Evolutionary conservation across 768 basidiomycete genomes (phyloP).

Genomic region (Russula sp.): DNA sequence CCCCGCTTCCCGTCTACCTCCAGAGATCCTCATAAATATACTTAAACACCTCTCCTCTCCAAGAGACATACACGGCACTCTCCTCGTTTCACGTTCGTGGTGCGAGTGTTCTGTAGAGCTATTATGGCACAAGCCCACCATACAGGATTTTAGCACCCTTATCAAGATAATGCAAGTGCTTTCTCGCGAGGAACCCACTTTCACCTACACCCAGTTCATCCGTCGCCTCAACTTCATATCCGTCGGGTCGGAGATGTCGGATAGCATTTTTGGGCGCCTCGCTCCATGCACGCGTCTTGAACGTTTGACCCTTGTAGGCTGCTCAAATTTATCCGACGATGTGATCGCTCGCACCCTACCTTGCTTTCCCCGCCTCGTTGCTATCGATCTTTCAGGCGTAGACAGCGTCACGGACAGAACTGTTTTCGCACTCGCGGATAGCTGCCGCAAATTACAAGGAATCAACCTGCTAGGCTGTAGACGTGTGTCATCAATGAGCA

Average conservation of each 20-base stretch:
- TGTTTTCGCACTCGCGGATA: slow-evolving; percentile 59
- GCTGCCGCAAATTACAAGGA: slow-evolving; percentile 76
- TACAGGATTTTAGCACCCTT: slow-evolving; percentile 62
- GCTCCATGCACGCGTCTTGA: slow-evolving; percentile 74
- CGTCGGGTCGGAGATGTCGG: slow-evolving; percentile 60
- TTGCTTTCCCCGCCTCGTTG: slow-evolving; percentile 67
- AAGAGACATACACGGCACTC: slow-evolving; percentile 62
- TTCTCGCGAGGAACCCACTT: slow-evolving; percentile 56
- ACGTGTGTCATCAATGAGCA: slow-evolving; percentile 66
- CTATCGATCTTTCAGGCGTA: slow-evolving; percentile 79
- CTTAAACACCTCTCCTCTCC: slow-evolving; percentile 73
- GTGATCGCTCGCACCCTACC: slow-evolving; percentile 60
- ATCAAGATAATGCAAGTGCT: slow-evolving; percentile 74
- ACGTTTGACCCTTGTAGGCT: slow-evolving; percentile 81
- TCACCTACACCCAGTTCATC: slow-evolving; percentile 83
- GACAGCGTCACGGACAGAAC: slow-evolving; percentile 60
- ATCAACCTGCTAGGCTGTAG: slow-evolving; percentile 86
- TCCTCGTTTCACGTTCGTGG: slow-evolving; percentile 86
- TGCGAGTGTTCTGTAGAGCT: slow-evolving; percentile 94
- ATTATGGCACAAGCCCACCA: slow-evolving; percentile 85
- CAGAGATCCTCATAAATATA: slow-evolving; percentile 90
- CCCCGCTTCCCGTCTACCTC: slow-evolving; percentile 66
- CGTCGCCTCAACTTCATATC: slow-evolving; percentile 85
- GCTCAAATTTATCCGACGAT: slow-evolving; percentile 56
- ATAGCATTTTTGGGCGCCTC: slow-evolving; percentile 66